Conservation (phyloP, 2,329 filamentous ascomycete species). For the Claviceps sp. region DNA sequence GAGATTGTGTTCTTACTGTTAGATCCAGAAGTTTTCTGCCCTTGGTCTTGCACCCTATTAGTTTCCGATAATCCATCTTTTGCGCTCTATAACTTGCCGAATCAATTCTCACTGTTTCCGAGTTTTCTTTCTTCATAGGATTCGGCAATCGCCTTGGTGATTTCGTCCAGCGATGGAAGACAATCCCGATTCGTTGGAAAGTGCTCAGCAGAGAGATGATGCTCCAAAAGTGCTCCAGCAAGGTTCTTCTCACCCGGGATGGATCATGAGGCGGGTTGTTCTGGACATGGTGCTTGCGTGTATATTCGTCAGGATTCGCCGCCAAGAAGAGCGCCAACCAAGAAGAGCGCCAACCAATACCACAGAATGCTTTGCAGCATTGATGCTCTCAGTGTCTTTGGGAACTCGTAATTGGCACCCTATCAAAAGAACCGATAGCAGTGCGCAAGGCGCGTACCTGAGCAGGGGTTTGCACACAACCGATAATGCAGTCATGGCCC, state of each 20-base stretch:
- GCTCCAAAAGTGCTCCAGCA: too few relatives aligned
- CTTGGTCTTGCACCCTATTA: not conserved
- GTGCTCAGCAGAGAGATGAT: too few relatives aligned
- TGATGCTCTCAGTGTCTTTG: slow-evolving; percentile 27
- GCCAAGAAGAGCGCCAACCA: slow-evolving; percentile 27
- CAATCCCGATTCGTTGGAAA: not conserved
- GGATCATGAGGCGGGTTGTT: not conserved
- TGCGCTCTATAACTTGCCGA: not conserved
- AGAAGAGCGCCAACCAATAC: slow-evolving; percentile 71
- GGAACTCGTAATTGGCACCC: slow-evolving; percentile 79
- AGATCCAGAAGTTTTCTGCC: too few relatives aligned
- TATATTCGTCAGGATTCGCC: slow-evolving; percentile 40
- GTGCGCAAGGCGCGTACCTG: slow-evolving; percentile 73
- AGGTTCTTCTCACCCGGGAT: not conserved
- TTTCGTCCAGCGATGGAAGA: not conserved
- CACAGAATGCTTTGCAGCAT: slow-evolving; percentile 23
- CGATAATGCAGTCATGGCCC: not conserved
- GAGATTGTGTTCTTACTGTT: too few relatives aligned
- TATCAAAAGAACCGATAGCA: slow-evolving; percentile 55
- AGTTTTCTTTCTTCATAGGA: not conserved
- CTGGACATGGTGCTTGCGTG: too few relatives aligned
- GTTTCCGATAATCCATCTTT: not conserved
- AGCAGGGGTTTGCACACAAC: slow-evolving; percentile 29
- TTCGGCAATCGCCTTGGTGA: not conserved
- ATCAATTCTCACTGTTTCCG: not conserved